Evolutionary conservation across 805 yeast species (phyloP).

Genomic region (Torulaspora gathmanii): DNA sequence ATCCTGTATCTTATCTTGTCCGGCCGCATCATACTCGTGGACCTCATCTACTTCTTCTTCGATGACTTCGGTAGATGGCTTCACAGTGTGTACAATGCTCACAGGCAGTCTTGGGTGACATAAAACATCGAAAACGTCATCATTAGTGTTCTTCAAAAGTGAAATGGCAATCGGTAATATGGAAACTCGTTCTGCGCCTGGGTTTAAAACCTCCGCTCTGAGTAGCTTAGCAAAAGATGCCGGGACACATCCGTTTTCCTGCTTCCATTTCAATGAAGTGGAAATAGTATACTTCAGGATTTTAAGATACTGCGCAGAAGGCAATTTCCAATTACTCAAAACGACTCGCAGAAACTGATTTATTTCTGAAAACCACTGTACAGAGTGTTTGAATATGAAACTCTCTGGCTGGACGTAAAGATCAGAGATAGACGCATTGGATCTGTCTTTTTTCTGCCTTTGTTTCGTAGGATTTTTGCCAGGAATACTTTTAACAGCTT

Average conservation of each 20-base stretch:
- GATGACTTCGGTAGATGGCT: conserved; percentile 23
- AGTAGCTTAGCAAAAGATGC: conserved; percentile 39
- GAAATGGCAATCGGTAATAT: conserved; percentile 65
- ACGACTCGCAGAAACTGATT: conserved; percentile 46
- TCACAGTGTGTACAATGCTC: conserved; percentile 29
- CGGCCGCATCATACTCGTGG: neutral
- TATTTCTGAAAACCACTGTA: conserved; percentile 31
- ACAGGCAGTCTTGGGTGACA: conserved; percentile 74
- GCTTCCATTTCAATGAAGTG: conserved; percentile 35
- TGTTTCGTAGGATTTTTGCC: conserved; percentile 25
- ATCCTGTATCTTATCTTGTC: neutral
- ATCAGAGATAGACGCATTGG: conserved; percentile 56
- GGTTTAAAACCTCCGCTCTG: conserved; percentile 57
- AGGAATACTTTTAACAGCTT: conserved; percentile 6
- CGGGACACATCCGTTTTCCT: conserved; percentile 30
- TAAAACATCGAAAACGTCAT: conserved; percentile 53
- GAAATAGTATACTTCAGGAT: conserved; percentile 46
- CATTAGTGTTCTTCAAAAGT: conserved; percentile 43
- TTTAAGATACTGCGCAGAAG: conserved; percentile 59
- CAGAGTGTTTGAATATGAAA: conserved; percentile 44
- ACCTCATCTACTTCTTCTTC: conserved; percentile 29
- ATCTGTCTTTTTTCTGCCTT: conserved; percentile 42
- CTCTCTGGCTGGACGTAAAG: conserved; percentile 59
- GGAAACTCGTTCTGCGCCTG: conserved; percentile 59
- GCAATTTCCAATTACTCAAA: conserved; percentile 46